phyloP scores from a whole-genome alignment of 176 grass and related monocot genomes.

The Rhynchospora breviuscula region DNA sequence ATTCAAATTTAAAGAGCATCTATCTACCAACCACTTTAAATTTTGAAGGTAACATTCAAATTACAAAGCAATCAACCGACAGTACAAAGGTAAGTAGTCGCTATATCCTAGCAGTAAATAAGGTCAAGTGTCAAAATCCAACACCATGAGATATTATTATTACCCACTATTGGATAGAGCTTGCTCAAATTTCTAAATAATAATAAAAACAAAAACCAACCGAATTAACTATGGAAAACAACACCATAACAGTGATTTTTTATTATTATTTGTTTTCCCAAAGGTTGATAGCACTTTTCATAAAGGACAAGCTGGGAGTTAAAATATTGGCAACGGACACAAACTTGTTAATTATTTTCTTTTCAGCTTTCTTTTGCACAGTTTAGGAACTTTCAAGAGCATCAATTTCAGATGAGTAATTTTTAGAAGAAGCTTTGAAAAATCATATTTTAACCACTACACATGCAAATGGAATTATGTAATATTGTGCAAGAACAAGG shows the following conservation, averaged over 20 bases:
- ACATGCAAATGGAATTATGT: background rate
- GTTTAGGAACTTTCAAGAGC: background rate
- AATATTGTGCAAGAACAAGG: background rate
- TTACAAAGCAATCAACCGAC: constrained; percentile 22
- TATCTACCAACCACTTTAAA: constrained; percentile 12
- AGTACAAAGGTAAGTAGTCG: constrained; percentile 6
- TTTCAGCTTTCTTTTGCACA: background rate
- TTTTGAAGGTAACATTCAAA: constrained; percentile 26
- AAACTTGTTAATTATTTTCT: background rate
- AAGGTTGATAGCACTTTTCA: background rate
- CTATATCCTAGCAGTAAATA: constrained; percentile 17
- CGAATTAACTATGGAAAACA: background rate
- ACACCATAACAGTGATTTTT: background rate
- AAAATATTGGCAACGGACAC: background rate
- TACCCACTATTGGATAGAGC: constrained; percentile 1
- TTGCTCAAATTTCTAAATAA: background rate
- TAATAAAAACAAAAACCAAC: constrained; percentile 14
- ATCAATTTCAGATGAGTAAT: background rate
- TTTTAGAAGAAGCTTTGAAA: background rate
- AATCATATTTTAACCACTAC: background rate
- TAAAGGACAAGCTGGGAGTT: background rate
- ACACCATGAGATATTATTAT: background rate
- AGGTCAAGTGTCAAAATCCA: constrained; percentile 25
- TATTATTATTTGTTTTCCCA: background rate
- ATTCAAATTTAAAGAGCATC: constrained; percentile 12